Conservation (phyloP, 163 green algal genomes). For the Prototheca stagnorum region DNA sequence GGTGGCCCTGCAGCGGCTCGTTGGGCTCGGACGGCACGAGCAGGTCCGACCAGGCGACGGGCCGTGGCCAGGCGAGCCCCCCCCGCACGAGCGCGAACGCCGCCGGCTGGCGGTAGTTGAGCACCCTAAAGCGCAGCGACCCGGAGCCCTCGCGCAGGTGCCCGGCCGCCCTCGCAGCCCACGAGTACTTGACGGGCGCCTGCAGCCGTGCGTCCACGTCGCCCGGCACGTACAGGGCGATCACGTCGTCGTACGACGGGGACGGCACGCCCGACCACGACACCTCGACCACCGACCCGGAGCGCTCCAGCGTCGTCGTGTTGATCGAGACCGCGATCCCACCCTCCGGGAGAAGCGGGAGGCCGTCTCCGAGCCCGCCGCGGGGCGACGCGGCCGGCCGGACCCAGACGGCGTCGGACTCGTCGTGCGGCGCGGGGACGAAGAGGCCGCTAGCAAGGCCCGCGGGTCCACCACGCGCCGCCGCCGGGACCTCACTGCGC, state of each 20-base stretch:
- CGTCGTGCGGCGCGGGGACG: too few relatives aligned
- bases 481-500: too few relatives aligned
- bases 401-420: too few relatives aligned
- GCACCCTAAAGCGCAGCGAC: constrained; percentile 29
- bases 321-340: too few relatives aligned
- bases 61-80: constrained; percentile 25
- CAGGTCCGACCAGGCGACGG: constrained; percentile 1
- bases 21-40: constrained; percentile 11
- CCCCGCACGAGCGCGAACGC: constrained; percentile 36
- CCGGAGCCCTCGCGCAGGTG: constrained; percentile 16
- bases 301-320: constrained; percentile 7
- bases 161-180: constrained; percentile 6
- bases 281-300: constrained; percentile 32
- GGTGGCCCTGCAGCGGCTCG: constrained; percentile 20
- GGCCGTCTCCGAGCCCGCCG: too few relatives aligned
- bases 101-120: constrained; percentile 42
- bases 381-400: too few relatives aligned
- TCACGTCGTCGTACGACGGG: constrained; percentile 27
- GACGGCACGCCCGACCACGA: not conserved
- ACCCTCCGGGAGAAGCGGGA: too few relatives aligned
- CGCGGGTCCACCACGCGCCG: too few relatives aligned
- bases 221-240: constrained; percentile 32
- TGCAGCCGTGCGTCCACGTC: constrained; percentile 16
- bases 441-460: too few relatives aligned
- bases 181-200: constrained; percentile 47